Conservation (phyloP, 345 rosid genomes). For the Salix exigua region DNA sequence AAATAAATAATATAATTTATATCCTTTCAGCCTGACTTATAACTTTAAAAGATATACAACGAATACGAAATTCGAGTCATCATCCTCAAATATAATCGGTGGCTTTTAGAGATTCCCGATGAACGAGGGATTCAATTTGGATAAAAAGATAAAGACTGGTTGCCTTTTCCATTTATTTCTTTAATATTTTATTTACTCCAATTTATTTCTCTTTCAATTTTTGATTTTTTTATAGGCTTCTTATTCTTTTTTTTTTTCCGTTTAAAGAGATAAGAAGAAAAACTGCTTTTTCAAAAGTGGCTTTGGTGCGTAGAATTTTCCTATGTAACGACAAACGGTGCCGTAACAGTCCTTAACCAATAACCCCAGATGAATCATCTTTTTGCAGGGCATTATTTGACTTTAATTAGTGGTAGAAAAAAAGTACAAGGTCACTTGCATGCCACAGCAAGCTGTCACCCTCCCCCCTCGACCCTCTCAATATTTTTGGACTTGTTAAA, state of each 20-base stretch:
- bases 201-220: neutral
- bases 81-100: neutral
- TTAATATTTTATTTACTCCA: neutral
- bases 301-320: neutral
- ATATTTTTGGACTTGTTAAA: neutral
- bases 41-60: neutral
- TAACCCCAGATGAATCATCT: neutral
- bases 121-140: neutral
- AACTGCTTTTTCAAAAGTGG: neutral
- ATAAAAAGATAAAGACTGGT: neutral
- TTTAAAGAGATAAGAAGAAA: neutral
- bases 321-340: neutral
- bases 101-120: neutral
- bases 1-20: too few species aligned
- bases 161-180: neutral
- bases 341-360: neutral
- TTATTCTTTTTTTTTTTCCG: neutral
- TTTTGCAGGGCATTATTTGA: neutral
- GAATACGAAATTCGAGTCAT: neutral
- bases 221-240: neutral
- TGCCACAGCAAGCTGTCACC: neutral
- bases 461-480: neutral
- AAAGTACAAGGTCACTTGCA: neutral
- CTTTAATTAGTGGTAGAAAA: neutral
- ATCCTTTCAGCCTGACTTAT: too few species aligned